phyloP scores from a whole-genome alignment of 2,329 filamentous ascomycete species.

The Nemania abortiva region DNA sequence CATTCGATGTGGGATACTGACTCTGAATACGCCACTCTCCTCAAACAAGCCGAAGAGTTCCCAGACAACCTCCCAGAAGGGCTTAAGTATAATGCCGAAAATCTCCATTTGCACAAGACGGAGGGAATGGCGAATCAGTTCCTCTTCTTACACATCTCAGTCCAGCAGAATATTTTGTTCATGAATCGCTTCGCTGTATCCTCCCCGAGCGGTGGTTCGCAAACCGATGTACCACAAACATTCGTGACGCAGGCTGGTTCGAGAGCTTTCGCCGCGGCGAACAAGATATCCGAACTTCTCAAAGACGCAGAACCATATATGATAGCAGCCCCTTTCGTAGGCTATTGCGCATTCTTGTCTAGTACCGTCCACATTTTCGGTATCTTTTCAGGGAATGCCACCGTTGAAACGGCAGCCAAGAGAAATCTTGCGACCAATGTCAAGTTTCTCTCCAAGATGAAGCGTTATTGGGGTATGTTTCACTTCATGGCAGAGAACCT shows the following conservation, averaged over 20 bases:
- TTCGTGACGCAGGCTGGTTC: constrained; percentile 82
- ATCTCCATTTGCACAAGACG: constrained; percentile 84
- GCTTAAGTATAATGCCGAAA: constrained; percentile 82
- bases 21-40: constrained; percentile 80
- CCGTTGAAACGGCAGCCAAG: constrained; percentile 82
- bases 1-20: constrained; percentile 84
- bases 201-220: constrained; percentile 71
- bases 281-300: constrained; percentile 85
- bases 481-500: constrained; percentile 95
- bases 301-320: constrained; percentile 83
- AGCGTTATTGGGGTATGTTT: constrained; percentile 98
- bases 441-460: constrained; percentile 92
- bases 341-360: constrained; percentile 93
- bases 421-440: constrained; percentile 88
- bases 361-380: constrained; percentile 95
- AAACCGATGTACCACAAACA: constrained; percentile 77
- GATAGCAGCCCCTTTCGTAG: constrained; percentile 90
- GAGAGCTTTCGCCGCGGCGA: constrained; percentile 85
- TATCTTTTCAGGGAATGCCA: constrained; percentile 85
- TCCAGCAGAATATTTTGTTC: constrained; percentile 91
- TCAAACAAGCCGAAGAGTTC: constrained; percentile 78
- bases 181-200: constrained; percentile 89
- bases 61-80: constrained; percentile 74
- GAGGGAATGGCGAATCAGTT: constrained; percentile 92
- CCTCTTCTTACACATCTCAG: constrained; percentile 88